Base-by-base conservation (phyloP, 179 eudicot species). In the Spergularia azorica region DNA sequence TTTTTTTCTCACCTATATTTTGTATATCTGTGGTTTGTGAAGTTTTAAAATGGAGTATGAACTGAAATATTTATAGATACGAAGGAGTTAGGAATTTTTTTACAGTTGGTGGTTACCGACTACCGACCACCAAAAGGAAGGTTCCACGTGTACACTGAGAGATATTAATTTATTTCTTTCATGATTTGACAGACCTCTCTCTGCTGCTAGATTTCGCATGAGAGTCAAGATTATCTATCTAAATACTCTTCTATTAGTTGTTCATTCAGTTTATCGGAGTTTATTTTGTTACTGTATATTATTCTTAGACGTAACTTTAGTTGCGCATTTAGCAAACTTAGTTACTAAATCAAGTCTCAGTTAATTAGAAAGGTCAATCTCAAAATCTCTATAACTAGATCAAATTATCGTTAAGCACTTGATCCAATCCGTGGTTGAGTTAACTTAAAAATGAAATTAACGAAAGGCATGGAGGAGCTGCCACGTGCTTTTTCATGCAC, bases 131-230 rank as follows among this genome's bases (percentile, higher is more conserved):
- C 73, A 52, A 54, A 72, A 26, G 41, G n/a, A 41, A 67, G 59
- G 56, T 73, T 67, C 75, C 84, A 81, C 84, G 84, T 81, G 81
- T 71, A 58, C 20, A 5, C 15, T 8, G 54, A 43, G 4, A 43
- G 36, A 16, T 20, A 76, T 54, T 59, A 10, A 63, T 63, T 63
- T 59, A 69, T 67, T 73, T 50, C 11, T 10, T 46, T 26, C 32
- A 54, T 7, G 12, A 20, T 41, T 1, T 2, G 4, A 39, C 21
- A n/a, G 32, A 9, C 1, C 12, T 16, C 4, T 65, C 14, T 41
- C 39, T 41, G 21, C 43, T 16, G 12, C 21, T 43, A 43, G 17
- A 46, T 67, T 67, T 46, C 55, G 8, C 5, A n/a, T 50, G 1
- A 69, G 43, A 70, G 60, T 70, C 61, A 26, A 55, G 62, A 70